Evolutionary conservation across 495 filamentous ascomycete genomes (phyloP).

Genomic region (Lentithecium fluviatile): DNA sequence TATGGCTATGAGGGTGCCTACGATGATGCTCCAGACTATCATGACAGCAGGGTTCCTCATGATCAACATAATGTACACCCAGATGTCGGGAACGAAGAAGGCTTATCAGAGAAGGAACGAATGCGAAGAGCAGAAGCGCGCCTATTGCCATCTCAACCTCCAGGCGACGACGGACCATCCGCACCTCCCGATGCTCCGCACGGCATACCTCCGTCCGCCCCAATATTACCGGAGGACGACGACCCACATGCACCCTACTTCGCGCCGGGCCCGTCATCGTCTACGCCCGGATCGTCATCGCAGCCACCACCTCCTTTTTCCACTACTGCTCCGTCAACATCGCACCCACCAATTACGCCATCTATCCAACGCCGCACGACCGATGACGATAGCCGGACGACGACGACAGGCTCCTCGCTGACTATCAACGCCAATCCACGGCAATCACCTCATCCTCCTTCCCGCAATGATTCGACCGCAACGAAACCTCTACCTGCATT

Average conservation of each 20-base stretch:
- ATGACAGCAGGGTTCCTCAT: neutral
- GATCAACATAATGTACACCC: neutral
- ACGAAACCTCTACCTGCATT: constrained; percentile 19
- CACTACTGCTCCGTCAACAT: neutral
- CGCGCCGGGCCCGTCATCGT: constrained; percentile 16
- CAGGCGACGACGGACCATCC: constrained; percentile 20
- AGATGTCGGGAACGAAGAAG: constrained; percentile 28
- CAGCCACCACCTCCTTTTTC: constrained; percentile 1
- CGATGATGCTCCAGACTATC: constrained; percentile 26
- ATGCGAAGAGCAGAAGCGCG: constrained; percentile 42
- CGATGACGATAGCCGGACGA: neutral
- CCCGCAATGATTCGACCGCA: neutral
- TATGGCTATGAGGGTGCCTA: constrained; percentile 21
- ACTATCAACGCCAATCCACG: constrained; percentile 11
- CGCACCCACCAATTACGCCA: neutral
- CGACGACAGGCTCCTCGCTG: neutral
- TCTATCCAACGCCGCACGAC: neutral
- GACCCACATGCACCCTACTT: constrained; percentile 17
- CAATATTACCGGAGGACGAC: constrained; percentile 33
- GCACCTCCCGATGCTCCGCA: constrained; percentile 10
- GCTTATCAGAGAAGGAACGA: constrained; percentile 44
- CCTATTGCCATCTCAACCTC: constrained; percentile 44
- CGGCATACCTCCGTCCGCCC: constrained; percentile 36
- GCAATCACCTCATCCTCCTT: neutral
- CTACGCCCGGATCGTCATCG: neutral